Evolutionary conservation across 2,329 filamentous ascomycete genomes (phyloP), one percentile per base, ranked within the genome.

Genomic region (Cercospora janseana): DNA sequence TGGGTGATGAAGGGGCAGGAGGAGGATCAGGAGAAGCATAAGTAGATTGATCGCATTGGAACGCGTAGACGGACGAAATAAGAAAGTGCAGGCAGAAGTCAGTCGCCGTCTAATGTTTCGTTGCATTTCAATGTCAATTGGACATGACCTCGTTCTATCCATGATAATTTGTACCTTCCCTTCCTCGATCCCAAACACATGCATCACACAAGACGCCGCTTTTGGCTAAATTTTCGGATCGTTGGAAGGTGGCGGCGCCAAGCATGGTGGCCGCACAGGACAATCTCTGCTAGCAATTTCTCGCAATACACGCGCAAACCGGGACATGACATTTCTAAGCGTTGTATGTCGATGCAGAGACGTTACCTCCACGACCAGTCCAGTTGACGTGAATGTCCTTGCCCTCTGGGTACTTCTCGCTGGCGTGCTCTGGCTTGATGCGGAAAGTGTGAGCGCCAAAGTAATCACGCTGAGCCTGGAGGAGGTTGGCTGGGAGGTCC

Each of bases 381-480:
- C 93, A 98, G 88, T 98, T 98, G 74, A 97, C 90, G 82, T 98
- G 93, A 70, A 92, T 93, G 73, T 97, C 83, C 77, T 90, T 78
- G 73, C 85, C 89, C 64, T 79, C 82, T 61, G 85, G 86, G 79
- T 94, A 95, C 76, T 89, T 69, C 45, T 67, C 63, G 63, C 55
- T 77, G 60, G 74, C 75, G 61, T 60, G 70, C 64, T 77, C 73
- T 35, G 75, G 74, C 74, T 77, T 77, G 70, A 77, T 71, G 61
- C 71, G 69, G 75, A 77, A 78, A 45, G 75, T 77, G 69, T 78
- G 75, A 42, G 75, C 75, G 62, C 93, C 93, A 70, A 98, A 98
- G 88, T 97, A 98, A 75, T 98, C 93, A 79, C 93, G 88, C 82
- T 98, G 93, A 51, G 92, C 93, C 80, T 98, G 93, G 68, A 98